Conservation (phyloP, 2,329 filamentous ascomycete species). For the Colletotrichum trifolii region DNA sequence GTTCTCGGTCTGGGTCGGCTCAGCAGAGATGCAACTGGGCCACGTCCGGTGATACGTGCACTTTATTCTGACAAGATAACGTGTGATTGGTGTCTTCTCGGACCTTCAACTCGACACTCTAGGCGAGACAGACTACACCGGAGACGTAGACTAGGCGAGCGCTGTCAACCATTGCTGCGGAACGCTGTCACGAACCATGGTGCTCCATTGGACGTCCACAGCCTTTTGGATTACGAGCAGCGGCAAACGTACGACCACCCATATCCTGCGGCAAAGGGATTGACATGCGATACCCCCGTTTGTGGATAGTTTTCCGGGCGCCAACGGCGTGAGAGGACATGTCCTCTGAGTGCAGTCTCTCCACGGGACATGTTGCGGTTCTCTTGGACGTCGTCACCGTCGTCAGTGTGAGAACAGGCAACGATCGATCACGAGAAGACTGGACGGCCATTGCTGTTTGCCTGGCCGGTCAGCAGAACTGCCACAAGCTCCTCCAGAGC, state of each 20-base stretch:
- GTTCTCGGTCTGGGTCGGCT: conserved; percentile 7
- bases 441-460: not conserved
- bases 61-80: not conserved
- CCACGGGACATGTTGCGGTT: conserved; percentile 7
- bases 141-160: not conserved
- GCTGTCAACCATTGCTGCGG: not conserved
- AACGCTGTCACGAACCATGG: not conserved
- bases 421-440: conserved; percentile 26
- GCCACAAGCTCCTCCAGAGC: not conserved
- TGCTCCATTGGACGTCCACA: conserved; percentile 5
- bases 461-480: conserved; percentile 10
- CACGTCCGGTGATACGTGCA: conserved; percentile 1
- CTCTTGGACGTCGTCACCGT: conserved; percentile 37
- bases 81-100: conserved; percentile 18
- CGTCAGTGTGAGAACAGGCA: conserved; percentile 29
- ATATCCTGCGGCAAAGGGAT: conserved; percentile 15
- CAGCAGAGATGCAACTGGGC: not conserved
- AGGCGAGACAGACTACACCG: conserved; percentile 7
- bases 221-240: conserved; percentile 4
- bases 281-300: conserved; percentile 31
- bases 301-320: conserved; percentile 14
- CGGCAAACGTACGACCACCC: not conserved
- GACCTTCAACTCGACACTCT: conserved; percentile 1
- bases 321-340: conserved; percentile 25
- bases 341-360: conserved; percentile 1